Percentiles rank a stretch among this genome's conserved stretches.
These are phyloP conservation scores for Sorghum bicolor DNA, from an alignment of 176 grass and related monocot species.

Conservation along the genomic window DNA sequence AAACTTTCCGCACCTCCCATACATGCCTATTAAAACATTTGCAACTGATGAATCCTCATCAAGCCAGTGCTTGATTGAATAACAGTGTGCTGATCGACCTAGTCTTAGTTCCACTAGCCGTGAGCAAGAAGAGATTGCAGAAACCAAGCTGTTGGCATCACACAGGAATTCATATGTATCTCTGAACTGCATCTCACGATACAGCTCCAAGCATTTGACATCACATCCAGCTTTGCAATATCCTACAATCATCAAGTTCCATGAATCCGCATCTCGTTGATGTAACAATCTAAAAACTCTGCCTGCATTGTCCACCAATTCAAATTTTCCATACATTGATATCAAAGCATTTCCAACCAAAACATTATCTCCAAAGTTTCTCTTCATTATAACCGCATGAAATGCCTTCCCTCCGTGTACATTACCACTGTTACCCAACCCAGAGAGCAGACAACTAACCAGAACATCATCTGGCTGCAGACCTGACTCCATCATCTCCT, in stretches of 20 bases:
- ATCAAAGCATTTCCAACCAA: slow-evolving; percentile 56
- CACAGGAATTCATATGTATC: slow-evolving; percentile 9
- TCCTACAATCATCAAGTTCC: slow-evolving; percentile 57
- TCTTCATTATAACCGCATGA: slow-evolving; percentile 56
- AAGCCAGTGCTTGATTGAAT: slow-evolving; percentile 43
- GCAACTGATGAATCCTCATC: slow-evolving; percentile 47
- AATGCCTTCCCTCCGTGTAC: slow-evolving; percentile 41
- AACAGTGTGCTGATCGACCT: slow-evolving; percentile 55
- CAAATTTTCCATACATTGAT: slow-evolving; percentile 64
- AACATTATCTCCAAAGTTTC: slow-evolving; percentile 40
- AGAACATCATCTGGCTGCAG: slow-evolving; percentile 65
- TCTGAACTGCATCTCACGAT: slow-evolving; percentile 48
- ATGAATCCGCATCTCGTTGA: slow-evolving; percentile 44
- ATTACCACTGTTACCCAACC: slow-evolving; percentile 36
- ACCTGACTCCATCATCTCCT: slow-evolving; percentile 39
- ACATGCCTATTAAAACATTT: slow-evolving; percentile 70
- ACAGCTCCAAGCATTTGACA: slow-evolving; percentile 64
- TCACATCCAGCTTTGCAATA: slow-evolving; percentile 57
- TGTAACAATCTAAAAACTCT: slow-evolving; percentile 41
- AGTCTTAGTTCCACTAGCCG: slow-evolving; percentile 32
- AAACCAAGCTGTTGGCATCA: slow-evolving; percentile 56
- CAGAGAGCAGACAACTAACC: slow-evolving; percentile 53
- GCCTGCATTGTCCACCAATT: slow-evolving; percentile 40
- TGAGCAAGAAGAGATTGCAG: slow-evolving; percentile 56
- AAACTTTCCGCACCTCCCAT: slow-evolving; percentile 58